Base-by-base conservation (phyloP, 768 basidiomycete species). In the Pseudohyphozyma bogoriensis region DNA sequence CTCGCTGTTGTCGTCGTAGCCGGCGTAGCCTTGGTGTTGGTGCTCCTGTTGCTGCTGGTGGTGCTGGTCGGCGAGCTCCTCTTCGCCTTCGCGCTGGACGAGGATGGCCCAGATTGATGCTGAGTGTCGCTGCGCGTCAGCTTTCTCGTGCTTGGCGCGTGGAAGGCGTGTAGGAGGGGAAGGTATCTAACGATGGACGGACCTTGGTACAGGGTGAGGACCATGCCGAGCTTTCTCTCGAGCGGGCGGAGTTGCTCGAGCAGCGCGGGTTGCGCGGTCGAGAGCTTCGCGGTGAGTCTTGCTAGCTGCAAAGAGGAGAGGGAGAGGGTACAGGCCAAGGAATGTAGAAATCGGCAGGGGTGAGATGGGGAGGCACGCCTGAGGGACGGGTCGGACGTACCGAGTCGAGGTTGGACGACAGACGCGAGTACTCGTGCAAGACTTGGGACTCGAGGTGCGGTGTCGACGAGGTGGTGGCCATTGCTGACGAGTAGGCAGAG, bases 191-290 rank as follows among this genome's bases (percentile, higher is more conserved):
- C n/a, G 6, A 24, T 18, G 0, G 86, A 16, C 58, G 26, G 4
- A 57, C 64, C 90, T 76, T 95, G 92, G 81, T 91, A 96, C 89
- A 99, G 75, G 0, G 92, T 97, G 73, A 96, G 75, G 0, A 96
- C 91, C 56, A 99, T 78, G 11, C 87, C 89, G 86, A 99, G 90
- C 74, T 95, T 93, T 73, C 86, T 82, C 71, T 97, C 93, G 49
- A 99, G 77, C 9, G 82, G 78, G 39, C 91, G 79, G 32, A 99
- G 75, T 54, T 85, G 83, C 53, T 80, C 78, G 33, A 96, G 76
- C 70, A 96, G 79, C 54, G 78, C 77, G 62, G 86, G 81, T 71
- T 95, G 90, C 51, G 82, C 79, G 60, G 85, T 82, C 55, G 83
- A 79, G 61, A 93, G 78, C 40, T 76, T 74, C 64, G 82, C 83